Base-by-base conservation (phyloP, 2,329 filamentous ascomycete genomes). In the Cyphellophora europaea region DNA sequence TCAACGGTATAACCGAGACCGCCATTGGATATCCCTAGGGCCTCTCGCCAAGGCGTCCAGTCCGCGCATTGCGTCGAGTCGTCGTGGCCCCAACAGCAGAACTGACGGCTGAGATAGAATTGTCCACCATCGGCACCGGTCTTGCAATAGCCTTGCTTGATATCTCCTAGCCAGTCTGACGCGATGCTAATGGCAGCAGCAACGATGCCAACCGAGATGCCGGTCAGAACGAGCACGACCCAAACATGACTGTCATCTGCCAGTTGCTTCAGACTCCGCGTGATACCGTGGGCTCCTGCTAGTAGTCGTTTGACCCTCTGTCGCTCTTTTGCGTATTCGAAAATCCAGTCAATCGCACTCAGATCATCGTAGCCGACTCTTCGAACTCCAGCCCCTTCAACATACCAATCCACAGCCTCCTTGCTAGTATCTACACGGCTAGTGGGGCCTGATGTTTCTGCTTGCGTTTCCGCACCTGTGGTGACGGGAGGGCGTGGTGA, bases 321-420 rank as follows among this genome's bases (percentile, higher is more conserved):
- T 13, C 91, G 77, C 63, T 98, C 91, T 58, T 95, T 95, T 34
- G 84, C 91, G 55, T 96, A 94, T 59, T 98, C 91, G 51, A 94
- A 96, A 54, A 96, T 96, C 91, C 91, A 98, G 65, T 98, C 91
- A 56, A 98, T 98, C 39, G 91, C 89, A 11, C 89, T 95, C 56
- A 95, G 69, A 61, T 98, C 83, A 53, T 95, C 89, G 63, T 98
- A 98, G 36, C 84, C 89, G 23, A 95, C 88, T 53, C 91, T 77
- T 35, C 86, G 76, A n/a, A n/a, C n/a, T 1, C 88, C 88, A 0
- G 85, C 87, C 1, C 86, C 87, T 58, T 95, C 89, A 31, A 81
- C 72, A 54, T 93, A 83, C 89, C 89, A 96, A 58, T 96, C 89
- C 12, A 63, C 27, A 13, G 18, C 27, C n/a, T 30, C 14, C n/a